These are phyloP conservation scores for Colletotrichum filicis DNA, from an alignment of 2,329 filamentous ascomycete genomes.

Conservation along the genomic window DNA sequence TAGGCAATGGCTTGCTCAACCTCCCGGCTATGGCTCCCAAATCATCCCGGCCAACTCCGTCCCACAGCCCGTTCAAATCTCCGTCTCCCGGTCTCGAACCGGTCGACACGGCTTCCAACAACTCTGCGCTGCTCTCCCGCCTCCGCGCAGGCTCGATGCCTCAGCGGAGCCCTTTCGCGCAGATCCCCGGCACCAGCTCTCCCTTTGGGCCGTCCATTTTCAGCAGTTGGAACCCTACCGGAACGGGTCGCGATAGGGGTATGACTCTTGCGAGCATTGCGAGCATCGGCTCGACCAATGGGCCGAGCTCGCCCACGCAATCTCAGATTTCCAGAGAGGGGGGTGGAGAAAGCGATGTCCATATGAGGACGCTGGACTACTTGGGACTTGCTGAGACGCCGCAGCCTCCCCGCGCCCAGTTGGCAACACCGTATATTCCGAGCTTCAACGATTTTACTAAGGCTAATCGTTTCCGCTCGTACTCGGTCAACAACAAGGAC, in stretches of 20 bases:
- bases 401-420: constrained; percentile 78
- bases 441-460: constrained; percentile 82
- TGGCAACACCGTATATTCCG: constrained; percentile 77
- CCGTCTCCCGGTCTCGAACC: constrained; percentile 65
- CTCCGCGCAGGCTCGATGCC: constrained; percentile 95
- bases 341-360: constrained; percentile 85
- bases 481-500: constrained; percentile 98
- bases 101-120: constrained; percentile 59
- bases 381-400: constrained; percentile 94
- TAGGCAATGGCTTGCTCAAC: constrained; percentile 68
- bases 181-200: constrained; percentile 59
- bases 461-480: constrained; percentile 91
- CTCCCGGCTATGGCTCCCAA: constrained; percentile 74
- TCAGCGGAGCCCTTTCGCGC: constrained; percentile 79
- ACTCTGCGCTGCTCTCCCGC: constrained; percentile 82
- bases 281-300: constrained; percentile 86
- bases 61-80: constrained; percentile 87
- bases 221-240: constrained; percentile 76
- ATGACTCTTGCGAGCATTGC: constrained; percentile 85
- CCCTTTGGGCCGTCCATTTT: constrained; percentile 94
- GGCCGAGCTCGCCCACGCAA: constrained; percentile 86
- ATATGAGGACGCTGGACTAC: constrained; percentile 92
- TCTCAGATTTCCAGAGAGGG: constrained; percentile 89
- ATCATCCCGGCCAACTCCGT: constrained; percentile 85
- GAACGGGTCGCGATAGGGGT: constrained; percentile 79